phyloP scores from a whole-genome alignment of 768 basidiomycete genomes.

The Lentinula detonsa region DNA sequence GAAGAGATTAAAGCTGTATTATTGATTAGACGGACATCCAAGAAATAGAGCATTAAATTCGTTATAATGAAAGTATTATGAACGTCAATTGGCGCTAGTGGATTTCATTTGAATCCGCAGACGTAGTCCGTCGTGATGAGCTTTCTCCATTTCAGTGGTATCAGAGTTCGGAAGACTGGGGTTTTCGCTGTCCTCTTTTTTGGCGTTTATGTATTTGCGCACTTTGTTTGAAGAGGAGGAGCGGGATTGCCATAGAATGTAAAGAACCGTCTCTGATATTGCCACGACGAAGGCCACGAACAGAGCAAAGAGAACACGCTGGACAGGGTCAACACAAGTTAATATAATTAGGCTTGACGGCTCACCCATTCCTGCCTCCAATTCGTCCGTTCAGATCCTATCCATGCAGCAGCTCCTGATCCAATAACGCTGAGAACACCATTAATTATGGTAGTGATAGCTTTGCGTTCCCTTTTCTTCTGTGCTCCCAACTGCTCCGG shows the following conservation, averaged over 20 bases:
- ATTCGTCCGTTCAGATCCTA: constrained; percentile 56
- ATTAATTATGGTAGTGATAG: constrained; percentile 67
- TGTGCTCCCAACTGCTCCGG: constrained; percentile 42
- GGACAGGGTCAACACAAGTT: constrained; percentile 4
- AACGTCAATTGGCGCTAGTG: not conserved
- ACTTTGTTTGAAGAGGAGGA: constrained; percentile 14
- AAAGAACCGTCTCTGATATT: constrained; percentile 61
- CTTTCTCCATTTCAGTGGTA: not conserved
- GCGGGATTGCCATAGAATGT: constrained; percentile 66
- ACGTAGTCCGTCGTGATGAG: not conserved
- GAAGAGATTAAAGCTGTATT: constrained; percentile 44
- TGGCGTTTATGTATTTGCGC: constrained; percentile 9
- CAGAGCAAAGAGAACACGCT: constrained; percentile 62
- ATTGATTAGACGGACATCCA: not conserved
- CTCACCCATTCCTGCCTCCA: constrained; percentile 78
- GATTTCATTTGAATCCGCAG: constrained; percentile 1
- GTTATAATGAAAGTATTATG: not conserved
- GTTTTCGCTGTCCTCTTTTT: constrained; percentile 28
- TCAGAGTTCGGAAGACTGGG: not conserved
- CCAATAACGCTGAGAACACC: constrained; percentile 63
- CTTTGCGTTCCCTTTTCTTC: constrained; percentile 50
- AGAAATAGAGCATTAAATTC: constrained; percentile 1
- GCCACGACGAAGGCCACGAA: constrained; percentile 62
- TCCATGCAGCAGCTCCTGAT: constrained; percentile 66
- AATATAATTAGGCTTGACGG: constrained; percentile 8